Conservation (phyloP, 2,329 filamentous ascomycete genomes). For the Claviceps sp. region DNA sequence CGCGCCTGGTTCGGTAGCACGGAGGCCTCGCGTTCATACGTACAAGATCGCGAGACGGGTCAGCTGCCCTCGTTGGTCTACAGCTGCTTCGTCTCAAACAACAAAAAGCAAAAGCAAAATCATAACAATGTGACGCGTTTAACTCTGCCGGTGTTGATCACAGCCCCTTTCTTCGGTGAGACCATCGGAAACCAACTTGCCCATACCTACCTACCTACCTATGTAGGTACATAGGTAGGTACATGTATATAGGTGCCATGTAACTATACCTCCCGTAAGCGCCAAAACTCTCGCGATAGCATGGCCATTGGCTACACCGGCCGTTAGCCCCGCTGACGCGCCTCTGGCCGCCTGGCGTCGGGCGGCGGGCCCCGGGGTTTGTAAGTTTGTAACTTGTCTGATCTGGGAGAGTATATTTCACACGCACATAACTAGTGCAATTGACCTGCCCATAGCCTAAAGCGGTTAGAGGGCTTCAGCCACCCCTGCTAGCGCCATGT, state of each 20-base stretch:
- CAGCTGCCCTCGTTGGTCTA: slow-evolving; percentile 2
- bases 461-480: too few relatives aligned
- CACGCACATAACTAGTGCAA: too few relatives aligned
- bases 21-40: background rate
- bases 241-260: too few relatives aligned
- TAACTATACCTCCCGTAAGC: background rate
- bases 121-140: background rate
- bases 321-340: slow-evolving; percentile 3
- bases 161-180: slow-evolving; percentile 2
- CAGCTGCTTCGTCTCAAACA: slow-evolving; percentile 1
- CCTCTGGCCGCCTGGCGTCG: slow-evolving; percentile 4
- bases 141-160: background rate
- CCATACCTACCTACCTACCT: too few relatives aligned
- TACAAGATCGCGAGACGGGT: background rate
- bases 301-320: background rate
- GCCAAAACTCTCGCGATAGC: background rate
- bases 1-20: background rate
- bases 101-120: background rate
- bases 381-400: too few relatives aligned
- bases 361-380: too few relatives aligned
- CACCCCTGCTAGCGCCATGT: too few relatives aligned
- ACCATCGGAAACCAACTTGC: background rate
- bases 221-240: too few relatives aligned
- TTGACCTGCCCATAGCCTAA: too few relatives aligned
- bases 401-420: too few relatives aligned